These are phyloP conservation scores for Teratosphaeriaceae sp. DNA, from an alignment of 2,329 filamentous ascomycete species.

Conservation along the genomic window DNA sequence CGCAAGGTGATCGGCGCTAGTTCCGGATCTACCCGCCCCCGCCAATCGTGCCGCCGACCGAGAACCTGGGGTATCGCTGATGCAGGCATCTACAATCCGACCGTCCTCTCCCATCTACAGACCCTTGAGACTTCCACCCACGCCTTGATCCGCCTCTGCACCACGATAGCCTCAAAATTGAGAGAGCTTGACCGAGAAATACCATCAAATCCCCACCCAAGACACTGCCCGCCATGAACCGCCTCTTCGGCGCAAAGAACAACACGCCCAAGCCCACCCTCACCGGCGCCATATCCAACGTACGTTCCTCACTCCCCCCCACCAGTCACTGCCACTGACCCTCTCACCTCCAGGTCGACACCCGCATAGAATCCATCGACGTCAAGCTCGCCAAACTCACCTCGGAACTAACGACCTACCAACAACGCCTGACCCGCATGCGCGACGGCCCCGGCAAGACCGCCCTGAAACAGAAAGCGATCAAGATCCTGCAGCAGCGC, in stretches of 20 bases:
- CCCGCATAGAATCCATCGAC: constrained; percentile 77
- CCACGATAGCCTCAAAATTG: too few relatives aligned
- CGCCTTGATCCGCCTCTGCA: not conserved
- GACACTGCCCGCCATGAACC: constrained; percentile 64
- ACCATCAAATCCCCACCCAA: not conserved
- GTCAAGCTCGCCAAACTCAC: constrained; percentile 92
- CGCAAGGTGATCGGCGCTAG: too few relatives aligned
- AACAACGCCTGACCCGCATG: constrained; percentile 83
- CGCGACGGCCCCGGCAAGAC: constrained; percentile 91
- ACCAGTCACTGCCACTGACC: not conserved
- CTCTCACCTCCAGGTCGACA: constrained; percentile 56
- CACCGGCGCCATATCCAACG: constrained; percentile 72
- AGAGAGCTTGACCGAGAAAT: too few relatives aligned
- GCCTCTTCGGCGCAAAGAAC: constrained; percentile 85
- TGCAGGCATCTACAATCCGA: too few relatives aligned
- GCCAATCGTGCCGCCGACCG: too few relatives aligned
- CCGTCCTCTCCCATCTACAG: too few relatives aligned
- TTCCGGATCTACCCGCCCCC: too few relatives aligned
- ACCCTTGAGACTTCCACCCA: too few relatives aligned
- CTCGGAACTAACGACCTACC: constrained; percentile 81
- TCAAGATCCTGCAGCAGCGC: constrained; percentile 86
- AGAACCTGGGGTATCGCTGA: too few relatives aligned
- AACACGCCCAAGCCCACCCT: constrained; percentile 86
- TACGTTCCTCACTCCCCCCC: constrained; percentile 30
- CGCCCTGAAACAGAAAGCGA: constrained; percentile 86